Percentiles rank a stretch among this genome's conserved stretches.
Evolutionary conservation across 2,329 filamentous ascomycete species (phyloP).

Genomic region (Colletotrichum horii): DNA sequence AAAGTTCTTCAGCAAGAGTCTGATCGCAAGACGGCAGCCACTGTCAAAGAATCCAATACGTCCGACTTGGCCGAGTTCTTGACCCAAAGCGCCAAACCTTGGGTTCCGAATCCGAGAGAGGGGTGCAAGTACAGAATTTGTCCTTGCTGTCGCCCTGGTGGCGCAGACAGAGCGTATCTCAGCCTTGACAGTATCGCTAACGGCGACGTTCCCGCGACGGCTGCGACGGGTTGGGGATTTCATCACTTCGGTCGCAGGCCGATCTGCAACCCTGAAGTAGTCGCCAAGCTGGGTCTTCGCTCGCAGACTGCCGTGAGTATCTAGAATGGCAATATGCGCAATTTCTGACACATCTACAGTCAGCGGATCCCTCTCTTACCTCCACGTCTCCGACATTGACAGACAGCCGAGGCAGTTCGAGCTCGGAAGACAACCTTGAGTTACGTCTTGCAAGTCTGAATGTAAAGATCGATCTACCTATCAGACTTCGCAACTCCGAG

Average conservation of each 20-base stretch:
- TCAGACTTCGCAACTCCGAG: neutral
- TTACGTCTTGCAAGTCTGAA: neutral
- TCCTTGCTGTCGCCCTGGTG: conserved; percentile 50
- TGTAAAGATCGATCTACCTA: neutral
- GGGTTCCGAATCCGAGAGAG: conserved; percentile 38
- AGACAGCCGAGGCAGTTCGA: neutral
- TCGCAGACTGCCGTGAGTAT: conserved; percentile 39
- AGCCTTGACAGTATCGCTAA: conserved; percentile 55
- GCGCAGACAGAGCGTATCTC: conserved; percentile 49
- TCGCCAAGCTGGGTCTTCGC: conserved; percentile 46
- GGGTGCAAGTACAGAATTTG: conserved; percentile 60
- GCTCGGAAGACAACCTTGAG: neutral
- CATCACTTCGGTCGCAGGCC: conserved; percentile 48
- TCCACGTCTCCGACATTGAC: neutral
- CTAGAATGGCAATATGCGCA: too few species aligned
- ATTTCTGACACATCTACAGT: neutral
- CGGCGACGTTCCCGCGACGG: conserved; percentile 54
- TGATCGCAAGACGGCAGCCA: neutral
- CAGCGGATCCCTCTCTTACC: neutral
- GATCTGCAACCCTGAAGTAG: conserved; percentile 40
- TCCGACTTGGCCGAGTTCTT: neutral
- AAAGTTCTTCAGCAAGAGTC: conserved; percentile 10
- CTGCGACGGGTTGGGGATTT: conserved; percentile 59
- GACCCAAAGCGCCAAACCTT: conserved; percentile 31
- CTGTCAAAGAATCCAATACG: neutral